Evolutionary conservation across 768 basidiomycete species (phyloP), one percentile per base, ranked within the genome.

Genomic region (Guyanaporus albipodus): DNA sequence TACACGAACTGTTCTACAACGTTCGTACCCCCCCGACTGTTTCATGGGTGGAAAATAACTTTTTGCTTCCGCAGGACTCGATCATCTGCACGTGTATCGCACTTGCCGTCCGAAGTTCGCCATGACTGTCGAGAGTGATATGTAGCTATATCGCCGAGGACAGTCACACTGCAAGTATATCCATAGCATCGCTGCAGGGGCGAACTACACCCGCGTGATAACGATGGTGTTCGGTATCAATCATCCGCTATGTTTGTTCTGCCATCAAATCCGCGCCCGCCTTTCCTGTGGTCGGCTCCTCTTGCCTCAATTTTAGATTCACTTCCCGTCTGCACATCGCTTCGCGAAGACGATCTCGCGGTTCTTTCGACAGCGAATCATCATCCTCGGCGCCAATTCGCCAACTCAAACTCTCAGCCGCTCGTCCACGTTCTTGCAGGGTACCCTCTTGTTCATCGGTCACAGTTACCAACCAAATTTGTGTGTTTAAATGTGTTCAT

Each of bases 1-100:
- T 82, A 33, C 82, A 88, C 64, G 89, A 91, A 67, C 73, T 91
- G 61, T 89, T 77, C 68, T 73, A 75, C 38, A 92, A 88, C 61
- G 89, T 90, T 67, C 52, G 86, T 71, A 42, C 43, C 35, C 28
- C n/a, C 22, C 50, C 35, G 33, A 38, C 41, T 33, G n/a, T 46
- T 26, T 44, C 18, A 17, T 49, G 50, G 52, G 54, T 31, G 31
- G 31, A 19, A 8, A 18, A 28, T 1, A 17, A 44, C 53, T 54
- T 21, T 35, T 38, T 33, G 14, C 35, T 45, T 47, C 51, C 34
- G 42, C 66, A 91, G 89, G 88, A 89, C 61, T 84, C 78, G 28
- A 62, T 82, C 48, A 80, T 82, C 52, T 82, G 80, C 69, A 77
- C 80, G 49, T 82, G 80, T 64, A 74, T 80, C 46, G 80, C 79